phyloP scores from a whole-genome alignment of 2,329 filamentous ascomycete species.

The Paraphaeosphaeria minitans region DNA sequence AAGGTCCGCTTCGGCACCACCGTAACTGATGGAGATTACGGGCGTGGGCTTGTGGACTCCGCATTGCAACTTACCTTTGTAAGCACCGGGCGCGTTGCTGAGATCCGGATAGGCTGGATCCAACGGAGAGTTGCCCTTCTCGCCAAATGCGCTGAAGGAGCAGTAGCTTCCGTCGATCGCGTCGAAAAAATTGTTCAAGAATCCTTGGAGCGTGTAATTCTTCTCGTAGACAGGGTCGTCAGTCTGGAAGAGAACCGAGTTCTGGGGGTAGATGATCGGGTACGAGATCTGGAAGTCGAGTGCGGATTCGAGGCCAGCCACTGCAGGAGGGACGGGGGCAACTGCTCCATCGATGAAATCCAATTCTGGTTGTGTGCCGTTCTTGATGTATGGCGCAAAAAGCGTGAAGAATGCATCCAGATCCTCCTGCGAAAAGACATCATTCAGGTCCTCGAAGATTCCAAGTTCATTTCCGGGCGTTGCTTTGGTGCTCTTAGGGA shows the following conservation, averaged over 20 bases:
- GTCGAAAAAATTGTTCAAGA: constrained; percentile 27
- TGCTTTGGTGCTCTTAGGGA: constrained; percentile 24
- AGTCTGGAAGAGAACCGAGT: constrained; percentile 22
- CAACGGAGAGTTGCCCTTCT: constrained; percentile 21
- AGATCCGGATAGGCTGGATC: constrained; percentile 24
- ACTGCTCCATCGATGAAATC: constrained; percentile 34
- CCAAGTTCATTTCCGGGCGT: constrained; percentile 22
- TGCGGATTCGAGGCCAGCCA: constrained; percentile 28
- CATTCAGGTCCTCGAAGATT: constrained; percentile 53
- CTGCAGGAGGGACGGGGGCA: constrained; percentile 54
- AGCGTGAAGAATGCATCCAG: constrained; percentile 51
- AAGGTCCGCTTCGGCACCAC: constrained; percentile 42
- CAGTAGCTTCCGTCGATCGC: constrained; percentile 25
- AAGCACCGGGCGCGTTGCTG: constrained; percentile 17
- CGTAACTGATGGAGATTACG: neutral
- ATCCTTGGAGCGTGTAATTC: constrained; percentile 19
- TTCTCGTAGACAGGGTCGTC: constrained; percentile 17
- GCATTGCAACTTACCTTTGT: constrained; percentile 38
- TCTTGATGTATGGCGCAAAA: constrained; percentile 33
- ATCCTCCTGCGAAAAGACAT: constrained; percentile 51
- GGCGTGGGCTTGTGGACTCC: constrained; percentile 11
- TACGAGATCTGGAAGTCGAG: constrained; percentile 26
- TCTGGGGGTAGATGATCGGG: constrained; percentile 26
- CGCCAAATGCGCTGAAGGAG: constrained; percentile 17
- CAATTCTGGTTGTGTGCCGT: constrained; percentile 29